Evolutionary conservation across 1,139 yeast genomes (phyloP).

Genomic region (Keqinozyma sinolaborantium): DNA sequence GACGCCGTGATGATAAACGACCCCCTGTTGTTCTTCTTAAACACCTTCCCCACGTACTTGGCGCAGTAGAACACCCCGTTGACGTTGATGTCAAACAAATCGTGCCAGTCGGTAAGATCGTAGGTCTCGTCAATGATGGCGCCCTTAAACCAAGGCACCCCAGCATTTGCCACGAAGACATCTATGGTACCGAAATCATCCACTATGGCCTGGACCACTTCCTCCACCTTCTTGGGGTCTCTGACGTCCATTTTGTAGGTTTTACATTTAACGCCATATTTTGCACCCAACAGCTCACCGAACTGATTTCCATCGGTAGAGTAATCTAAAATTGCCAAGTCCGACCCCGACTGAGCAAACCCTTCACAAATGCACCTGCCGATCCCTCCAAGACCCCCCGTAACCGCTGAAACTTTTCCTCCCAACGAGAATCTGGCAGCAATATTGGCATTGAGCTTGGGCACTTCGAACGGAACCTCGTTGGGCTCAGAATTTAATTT

Average conservation of each 20-base stretch:
- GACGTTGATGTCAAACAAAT: constrained; percentile 49
- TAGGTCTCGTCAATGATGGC: constrained; percentile 52
- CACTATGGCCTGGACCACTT: constrained; percentile 50
- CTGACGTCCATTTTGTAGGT: constrained; percentile 70
- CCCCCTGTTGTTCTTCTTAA: constrained; percentile 44
- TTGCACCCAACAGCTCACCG: constrained; percentile 48
- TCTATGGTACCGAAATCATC: constrained; percentile 71
- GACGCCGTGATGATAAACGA: constrained; percentile 63
- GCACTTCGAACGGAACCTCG: constrained; percentile 20
- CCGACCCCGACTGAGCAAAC: constrained; percentile 85
- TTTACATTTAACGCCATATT: constrained; percentile 58
- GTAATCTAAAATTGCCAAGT: constrained; percentile 71
- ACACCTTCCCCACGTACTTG: constrained; percentile 49
- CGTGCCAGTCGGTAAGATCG: constrained; percentile 45
- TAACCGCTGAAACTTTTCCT: constrained; percentile 76
- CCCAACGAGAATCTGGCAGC: constrained; percentile 54
- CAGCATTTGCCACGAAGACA: constrained; percentile 84
- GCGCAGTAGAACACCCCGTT: constrained; percentile 60
- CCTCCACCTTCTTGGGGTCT: constrained; percentile 52
- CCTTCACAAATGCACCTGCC: constrained; percentile 78
- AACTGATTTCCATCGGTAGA: constrained; percentile 34
- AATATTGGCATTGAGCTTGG: constrained; percentile 20
- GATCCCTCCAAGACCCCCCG: constrained; percentile 83
- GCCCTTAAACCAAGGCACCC: constrained; percentile 81
- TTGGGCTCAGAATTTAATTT: constrained; percentile 19